Evolutionary conservation across 495 filamentous ascomycete species (phyloP), one percentile per base, ranked within the genome.

Genomic region (Entonaema liquescens): DNA sequence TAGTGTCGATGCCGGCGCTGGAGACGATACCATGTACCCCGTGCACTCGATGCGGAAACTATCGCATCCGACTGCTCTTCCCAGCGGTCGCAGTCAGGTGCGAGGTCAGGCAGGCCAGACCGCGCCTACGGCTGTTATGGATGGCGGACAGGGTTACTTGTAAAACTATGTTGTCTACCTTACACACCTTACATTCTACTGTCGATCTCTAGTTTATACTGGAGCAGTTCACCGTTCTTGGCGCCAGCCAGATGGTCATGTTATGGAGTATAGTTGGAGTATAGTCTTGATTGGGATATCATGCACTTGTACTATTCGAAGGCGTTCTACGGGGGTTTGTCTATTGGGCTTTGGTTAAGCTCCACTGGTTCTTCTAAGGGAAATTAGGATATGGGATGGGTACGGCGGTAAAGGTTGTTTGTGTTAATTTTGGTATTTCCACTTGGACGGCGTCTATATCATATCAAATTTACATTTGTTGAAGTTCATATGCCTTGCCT

Each of bases 31-130:
- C n/a, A 26, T 44, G 52, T 76, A 69, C 33, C 75, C 73, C 5
- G 73, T 58, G 7, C 73, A 75, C 33, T 73, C 72, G 17, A 70
- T 77, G 50, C 73, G 75, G 23, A 75, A 75, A 67, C 69, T 75
- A 5, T 72, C 72, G 44, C 72, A 75, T 26, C 73, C 58, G 40
- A 29, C 12, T 8, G 5, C 23, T 17, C 42, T 11, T 23, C 42
- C 42, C 1, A 11, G 17, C 50, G 19, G 13, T n/a, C 62, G 29
- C 29, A 5, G 12, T 9, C 33, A 26, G 9, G 17, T 15, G 25
- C 65, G 59, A 31, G 29, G 12, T 33, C 67, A 23, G 25, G 36
- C 31, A n/a, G 19, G 28, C 25, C 59, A 47, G n/a, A 62, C 44
- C 21, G 71, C 72, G 31, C 74, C 74, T n/a, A 65, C 74, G 21